Conservation (phyloP, 2,329 filamentous ascomycete genomes). For the Pseudocercospora macadamiae region DNA sequence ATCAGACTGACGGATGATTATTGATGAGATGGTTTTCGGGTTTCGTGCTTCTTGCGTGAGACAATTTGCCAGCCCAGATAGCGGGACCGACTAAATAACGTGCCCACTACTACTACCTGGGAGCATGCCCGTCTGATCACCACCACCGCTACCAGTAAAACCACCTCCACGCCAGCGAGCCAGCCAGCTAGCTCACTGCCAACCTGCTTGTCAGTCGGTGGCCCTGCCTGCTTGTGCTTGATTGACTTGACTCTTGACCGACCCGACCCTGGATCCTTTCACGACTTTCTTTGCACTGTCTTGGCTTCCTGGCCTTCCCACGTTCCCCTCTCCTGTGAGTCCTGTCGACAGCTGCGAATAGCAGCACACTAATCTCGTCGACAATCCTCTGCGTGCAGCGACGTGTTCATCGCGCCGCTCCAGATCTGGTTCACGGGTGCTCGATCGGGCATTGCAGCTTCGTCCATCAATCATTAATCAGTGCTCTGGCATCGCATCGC, state of each 20-base stretch:
- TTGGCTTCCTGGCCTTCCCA: conserved; percentile 7
- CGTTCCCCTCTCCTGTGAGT: conserved; percentile 7
- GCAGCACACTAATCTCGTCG: not conserved
- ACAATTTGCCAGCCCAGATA: not conserved
- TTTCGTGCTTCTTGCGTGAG: conserved; percentile 3
- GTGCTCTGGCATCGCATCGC: conserved; percentile 2
- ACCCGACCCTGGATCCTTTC: conserved; percentile 2
- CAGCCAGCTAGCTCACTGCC: not conserved
- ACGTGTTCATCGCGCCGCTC: not conserved
- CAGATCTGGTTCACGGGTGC: not conserved
- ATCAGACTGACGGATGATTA: no score
- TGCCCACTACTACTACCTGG: not conserved
- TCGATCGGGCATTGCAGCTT: not conserved
- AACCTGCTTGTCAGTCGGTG: not conserved
- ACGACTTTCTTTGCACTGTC: conserved; percentile 8
- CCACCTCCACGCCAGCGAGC: no score
- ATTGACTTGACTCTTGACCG: not conserved
- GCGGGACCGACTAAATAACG: not conserved
- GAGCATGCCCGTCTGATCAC: no score
- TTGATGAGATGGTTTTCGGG: no score
- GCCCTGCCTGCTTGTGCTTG: not conserved
- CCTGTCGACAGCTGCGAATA: conserved; percentile 3
- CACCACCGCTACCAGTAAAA: no score
- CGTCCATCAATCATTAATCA: not conserved
- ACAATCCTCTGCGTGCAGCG: not conserved